These are phyloP conservation scores for Passiflora organensis DNA, from an alignment of 345 rosid species.

Conservation along the genomic window DNA sequence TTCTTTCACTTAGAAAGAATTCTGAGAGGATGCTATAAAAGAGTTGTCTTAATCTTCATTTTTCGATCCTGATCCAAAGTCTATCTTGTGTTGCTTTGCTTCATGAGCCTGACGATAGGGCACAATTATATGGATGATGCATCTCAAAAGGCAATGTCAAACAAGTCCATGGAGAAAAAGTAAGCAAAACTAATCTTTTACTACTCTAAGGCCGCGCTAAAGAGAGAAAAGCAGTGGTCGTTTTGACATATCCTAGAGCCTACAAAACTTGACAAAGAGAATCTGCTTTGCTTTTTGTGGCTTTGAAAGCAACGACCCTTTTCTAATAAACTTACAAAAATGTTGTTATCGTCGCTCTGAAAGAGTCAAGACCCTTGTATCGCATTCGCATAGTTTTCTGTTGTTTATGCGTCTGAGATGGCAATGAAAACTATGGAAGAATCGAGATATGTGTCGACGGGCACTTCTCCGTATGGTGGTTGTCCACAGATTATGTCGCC, in stretches of 20 bases:
- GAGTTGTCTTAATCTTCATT: background rate
- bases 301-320: constrained; percentile 44
- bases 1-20: background rate
- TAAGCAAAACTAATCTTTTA: background rate
- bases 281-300: constrained; percentile 29
- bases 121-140: background rate
- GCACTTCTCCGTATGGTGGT: constrained; percentile 16
- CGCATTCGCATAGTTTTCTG: background rate
- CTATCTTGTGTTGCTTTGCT: no score
- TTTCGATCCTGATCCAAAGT: background rate
- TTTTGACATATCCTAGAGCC: constrained; percentile 26
- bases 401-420: background rate
- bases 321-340: constrained; percentile 19
- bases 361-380: background rate
- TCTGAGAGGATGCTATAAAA: no score
- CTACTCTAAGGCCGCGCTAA: background rate
- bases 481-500: constrained; percentile 33
- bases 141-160: background rate
- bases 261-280: constrained; percentile 34
- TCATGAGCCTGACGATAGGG: background rate
- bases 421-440: constrained; percentile 17
- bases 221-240: background rate
- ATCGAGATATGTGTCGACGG: constrained; percentile 9
- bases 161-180: background rate
- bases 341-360: constrained; percentile 33